phyloP scores from a whole-genome alignment of 2,329 filamentous ascomycete genomes.

The Paramyrothecium sp. region DNA sequence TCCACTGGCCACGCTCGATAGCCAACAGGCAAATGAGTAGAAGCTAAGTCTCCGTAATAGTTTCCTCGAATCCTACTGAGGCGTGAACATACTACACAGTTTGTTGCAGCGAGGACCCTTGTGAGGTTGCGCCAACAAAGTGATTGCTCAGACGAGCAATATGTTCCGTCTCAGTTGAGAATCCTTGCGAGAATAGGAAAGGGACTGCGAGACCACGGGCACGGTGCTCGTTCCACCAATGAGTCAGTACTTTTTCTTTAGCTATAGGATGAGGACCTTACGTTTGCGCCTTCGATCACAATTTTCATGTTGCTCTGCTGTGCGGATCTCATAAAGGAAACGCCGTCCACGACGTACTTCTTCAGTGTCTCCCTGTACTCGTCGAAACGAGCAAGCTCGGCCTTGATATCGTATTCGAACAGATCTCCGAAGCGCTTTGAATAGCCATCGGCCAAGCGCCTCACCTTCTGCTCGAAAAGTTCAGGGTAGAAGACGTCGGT shows the following conservation, averaged over 20 bases:
- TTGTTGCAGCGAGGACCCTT: too few relatives aligned
- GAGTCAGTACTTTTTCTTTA: constrained; percentile 38
- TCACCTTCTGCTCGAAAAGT: constrained; percentile 65
- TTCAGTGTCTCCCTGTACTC: constrained; percentile 52
- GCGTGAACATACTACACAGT: too few relatives aligned
- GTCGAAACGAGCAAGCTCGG: constrained; percentile 62
- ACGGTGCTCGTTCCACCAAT: constrained; percentile 14
- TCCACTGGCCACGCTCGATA: too few relatives aligned
- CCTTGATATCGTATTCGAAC: constrained; percentile 62
- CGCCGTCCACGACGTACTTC: constrained; percentile 63
- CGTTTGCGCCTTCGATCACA: constrained; percentile 63
- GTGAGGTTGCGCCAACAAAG: too few relatives aligned
- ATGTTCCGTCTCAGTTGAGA: too few relatives aligned
- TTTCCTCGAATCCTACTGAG: too few relatives aligned
- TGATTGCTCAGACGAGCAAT: too few relatives aligned
- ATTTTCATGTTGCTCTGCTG: constrained; percentile 59
- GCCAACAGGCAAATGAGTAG: too few relatives aligned
- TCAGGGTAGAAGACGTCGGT: constrained; percentile 66
- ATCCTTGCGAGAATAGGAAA: constrained; percentile 13
- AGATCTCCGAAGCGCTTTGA: constrained; percentile 64
- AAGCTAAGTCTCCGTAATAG: too few relatives aligned
- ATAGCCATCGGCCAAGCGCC: constrained; percentile 58
- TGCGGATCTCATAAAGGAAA: constrained; percentile 60
- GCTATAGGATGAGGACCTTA: constrained; percentile 32
- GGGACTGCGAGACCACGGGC: constrained; percentile 15